Evolutionary conservation across 2,329 filamentous ascomycete genomes (phyloP), one percentile per base, ranked within the genome.

Genomic region (Fonsecaea erecta): DNA sequence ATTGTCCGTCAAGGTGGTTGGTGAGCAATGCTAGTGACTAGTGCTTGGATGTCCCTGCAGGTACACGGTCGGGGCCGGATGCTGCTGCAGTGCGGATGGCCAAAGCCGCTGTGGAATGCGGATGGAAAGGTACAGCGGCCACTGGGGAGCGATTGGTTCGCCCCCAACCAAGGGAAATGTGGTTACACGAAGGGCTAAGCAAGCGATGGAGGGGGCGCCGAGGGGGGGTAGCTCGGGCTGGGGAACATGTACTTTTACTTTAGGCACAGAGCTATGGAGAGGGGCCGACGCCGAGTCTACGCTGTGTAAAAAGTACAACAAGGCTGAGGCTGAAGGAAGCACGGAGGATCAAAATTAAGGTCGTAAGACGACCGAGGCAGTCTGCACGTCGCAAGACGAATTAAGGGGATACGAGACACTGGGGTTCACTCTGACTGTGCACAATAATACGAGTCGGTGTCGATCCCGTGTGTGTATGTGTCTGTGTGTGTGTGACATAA

Each of bases 51-150:
- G 24, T 3, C 32, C 55, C 16, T 57, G 55, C 37, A 57, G 37
- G 34, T 32, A 21, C 37, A 28, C 55, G 26, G 11, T 14, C 37
- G 54, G 54, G n/a, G 55, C 26, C n/a, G 55, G 35, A 48, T 58
- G 55, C 55, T 32, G 55, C 35, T 58, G 55, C 40, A 24, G 21
- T 18, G 32, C 60, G 56, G 56, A 63, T 63, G 60, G 60, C 43
- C 43, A 48, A 63, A 55, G 34, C 56, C 26, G 46, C 26, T 21
- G 52, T 26, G 60, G 26, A 2, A n/a, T 51, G 28, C 40, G 46
- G 51, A 35, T 34, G 34, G 48, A 28, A 52, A 37, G 34, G 21
- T 43, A 26, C 11, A 9, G 21, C 32, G 30, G 8, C 21, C 7
- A 9, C 32, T 26, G 8, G 7, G 3, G 28, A 32, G 21, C 26